Base-by-base conservation (phyloP, 78 protist genomes). In the Dictyostelium brefeldianum region DNA sequence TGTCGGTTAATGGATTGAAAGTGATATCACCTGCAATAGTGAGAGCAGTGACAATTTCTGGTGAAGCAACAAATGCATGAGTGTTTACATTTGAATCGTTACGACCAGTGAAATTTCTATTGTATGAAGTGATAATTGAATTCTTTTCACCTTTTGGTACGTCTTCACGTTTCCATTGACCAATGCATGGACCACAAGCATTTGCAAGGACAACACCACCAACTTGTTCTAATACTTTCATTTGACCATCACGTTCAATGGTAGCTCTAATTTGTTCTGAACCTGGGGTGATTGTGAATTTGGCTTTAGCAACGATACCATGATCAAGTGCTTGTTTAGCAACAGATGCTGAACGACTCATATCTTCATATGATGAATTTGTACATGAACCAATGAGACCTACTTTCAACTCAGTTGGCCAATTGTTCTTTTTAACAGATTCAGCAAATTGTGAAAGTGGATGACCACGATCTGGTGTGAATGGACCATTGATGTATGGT, bases 111-210 rank as follows among this genome's bases (percentile, higher is more conserved):
- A 98, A 98, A 96, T 98, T 98, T 65, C 99, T 97, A 96, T 98
- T 98, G 98, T 81, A 98, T n/a, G 99, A 98, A 71, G 98, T 97
- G 69, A 98, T 84, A 83, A 98, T 98, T 18, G 97, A 85, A 98
- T 98, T 98, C 82, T 59, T 50, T 80, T 85, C 89, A 20, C 98
- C 98, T 81, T 94, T 89, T 46, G 25, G 80, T 9, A 97, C 91
- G 78, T 97, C 98, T 46, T 53, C 75, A 62, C 99, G 89, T 89
- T 97, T 98, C 99, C 99, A 98, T 90, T 98, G 98, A 15, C 97
- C 96, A 67, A 98, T 98, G 93, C 99, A 98, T 22, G 99, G 99
- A 27, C 99, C 99, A 62, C 99, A 98, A 20, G 99, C 99, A 85
- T 98, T 98, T 48, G 98, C 98, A 6, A 98, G 87, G 0, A 98